Base-by-base conservation (phyloP, 164 flowering plant species). In the Aristolochia contorta region DNA sequence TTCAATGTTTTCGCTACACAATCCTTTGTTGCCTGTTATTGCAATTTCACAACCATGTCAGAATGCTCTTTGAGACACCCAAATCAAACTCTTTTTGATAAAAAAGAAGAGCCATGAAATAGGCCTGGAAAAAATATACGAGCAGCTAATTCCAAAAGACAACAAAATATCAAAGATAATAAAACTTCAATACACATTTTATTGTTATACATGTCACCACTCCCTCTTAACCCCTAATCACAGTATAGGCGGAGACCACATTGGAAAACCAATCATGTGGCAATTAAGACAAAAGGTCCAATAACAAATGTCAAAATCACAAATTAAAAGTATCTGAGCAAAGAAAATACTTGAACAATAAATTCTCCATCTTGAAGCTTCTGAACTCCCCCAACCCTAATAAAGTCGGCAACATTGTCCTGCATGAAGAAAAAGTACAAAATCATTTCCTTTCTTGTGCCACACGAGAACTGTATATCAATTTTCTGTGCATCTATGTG, bases 291-390 rank as follows among this genome's bases (percentile, higher is more conserved):
- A 9, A 20, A 52, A 52, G 9, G 25, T 37, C 25, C 19, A 50
- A 16, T 19, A 50, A 52, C 37, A 18, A 51, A 13, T 19, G 54
- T 33, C 56, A 61, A 37, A 21, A n/a, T 14, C 25, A 54, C 43
- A 12, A 6, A 15, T 6, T 20, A 41, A 37, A 43, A 43, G 24
- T 37, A 37, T 58, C 47, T 6, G 18, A 64, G 37, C 30, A 49
- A 33, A 37, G n/a, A 50, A 33, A 77, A 57, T 81, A 91, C 99
- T 75, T 94, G 99, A 68, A 91, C 89, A 74, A 94, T 89, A 60
- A 94, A 94, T 58, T 91, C 96, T 52, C 99, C 99, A 69, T 94
- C 96, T 67, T 89, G 97, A 71, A 94, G 85, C 79, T 83, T 91
- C 71, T 94, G 99, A 58, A 89, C 86, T 68, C 97, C 99, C 65